phyloP scores from a whole-genome alignment of 1,284 basidiomycete genomes.

The Sporisorium exsertum region DNA sequence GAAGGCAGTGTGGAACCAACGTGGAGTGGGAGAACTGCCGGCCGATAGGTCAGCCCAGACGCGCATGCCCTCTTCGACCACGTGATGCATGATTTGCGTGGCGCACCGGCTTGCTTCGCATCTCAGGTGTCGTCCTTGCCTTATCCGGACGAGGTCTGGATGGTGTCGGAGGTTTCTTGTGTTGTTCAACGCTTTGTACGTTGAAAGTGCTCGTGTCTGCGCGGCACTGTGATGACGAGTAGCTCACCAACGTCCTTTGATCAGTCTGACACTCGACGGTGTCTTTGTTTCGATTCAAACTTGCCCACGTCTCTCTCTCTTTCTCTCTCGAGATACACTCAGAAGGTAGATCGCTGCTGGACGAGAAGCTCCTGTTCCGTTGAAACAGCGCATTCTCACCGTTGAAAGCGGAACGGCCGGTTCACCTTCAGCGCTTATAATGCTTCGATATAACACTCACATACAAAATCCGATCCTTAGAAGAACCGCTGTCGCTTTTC shows the following conservation, averaged over 20 bases:
- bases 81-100: not conserved
- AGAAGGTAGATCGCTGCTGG: not conserved
- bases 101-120: not conserved
- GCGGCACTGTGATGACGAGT: too few relatives aligned
- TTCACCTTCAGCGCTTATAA: not conserved
- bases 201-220: not conserved
- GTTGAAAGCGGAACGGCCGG: not conserved
- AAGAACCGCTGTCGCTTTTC: not conserved
- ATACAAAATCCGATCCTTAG: not conserved
- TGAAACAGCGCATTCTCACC: not conserved
- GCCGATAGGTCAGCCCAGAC: too few relatives aligned
- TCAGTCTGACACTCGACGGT: not conserved
- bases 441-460: not conserved
- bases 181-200: not conserved
- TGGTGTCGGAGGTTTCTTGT: not conserved
- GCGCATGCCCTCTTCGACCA: too few relatives aligned
- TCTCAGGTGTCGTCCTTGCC: not conserved
- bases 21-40: too few relatives aligned
- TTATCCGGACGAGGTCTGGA: not conserved
- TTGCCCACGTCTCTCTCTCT: not conserved
- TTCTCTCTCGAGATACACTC: not conserved
- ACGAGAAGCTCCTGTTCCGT: not conserved
- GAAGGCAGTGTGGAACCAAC: too few relatives aligned
- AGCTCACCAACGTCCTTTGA: not conserved
- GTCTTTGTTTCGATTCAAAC: not conserved